A percentile compares a stretch with the other conserved stretches of the same genome.
Conservation (phyloP, 305 asterid genomes). For the Fraxinus ornus region DNA sequence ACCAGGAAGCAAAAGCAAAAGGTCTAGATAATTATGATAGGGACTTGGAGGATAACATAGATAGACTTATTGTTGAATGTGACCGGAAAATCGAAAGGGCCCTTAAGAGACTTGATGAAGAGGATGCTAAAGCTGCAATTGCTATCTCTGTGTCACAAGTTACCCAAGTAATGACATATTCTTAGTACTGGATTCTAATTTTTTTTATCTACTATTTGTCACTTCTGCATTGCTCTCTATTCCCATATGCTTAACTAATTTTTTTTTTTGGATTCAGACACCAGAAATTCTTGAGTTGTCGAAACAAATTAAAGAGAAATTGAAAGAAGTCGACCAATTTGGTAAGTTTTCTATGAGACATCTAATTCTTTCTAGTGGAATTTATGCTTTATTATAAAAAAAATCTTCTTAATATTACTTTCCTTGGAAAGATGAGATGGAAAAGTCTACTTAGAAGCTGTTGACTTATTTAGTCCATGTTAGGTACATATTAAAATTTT, state of each 20-base stretch:
- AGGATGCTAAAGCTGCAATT: constrained; percentile 94
- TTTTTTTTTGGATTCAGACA: constrained; percentile 43
- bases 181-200: background rate
- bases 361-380: background rate
- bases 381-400: background rate
- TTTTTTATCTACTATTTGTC: background rate
- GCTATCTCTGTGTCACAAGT: constrained; percentile 90
- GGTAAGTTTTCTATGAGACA: constrained; percentile 36
- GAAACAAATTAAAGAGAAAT: constrained; percentile 66
- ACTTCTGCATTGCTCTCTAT: background rate
- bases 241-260: constrained; percentile 5
- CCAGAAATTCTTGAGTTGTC: constrained; percentile 67
- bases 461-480: background rate
- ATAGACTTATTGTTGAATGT: constrained; percentile 85
- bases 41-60: constrained; percentile 87
- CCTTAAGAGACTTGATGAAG: constrained; percentile 80
- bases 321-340: constrained; percentile 62
- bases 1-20: constrained; percentile 71
- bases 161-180: constrained; percentile 45
- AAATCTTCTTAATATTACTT: background rate
- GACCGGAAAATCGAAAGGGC: constrained; percentile 88
- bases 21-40: constrained; percentile 78
- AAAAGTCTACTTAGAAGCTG: background rate
- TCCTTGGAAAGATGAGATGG: background rate
- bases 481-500: too few relatives aligned